Evolutionary conservation across 2,329 filamentous ascomycete species (phyloP), one percentile per base, ranked within the genome.

Genomic region (Cladosporium sp.): DNA sequence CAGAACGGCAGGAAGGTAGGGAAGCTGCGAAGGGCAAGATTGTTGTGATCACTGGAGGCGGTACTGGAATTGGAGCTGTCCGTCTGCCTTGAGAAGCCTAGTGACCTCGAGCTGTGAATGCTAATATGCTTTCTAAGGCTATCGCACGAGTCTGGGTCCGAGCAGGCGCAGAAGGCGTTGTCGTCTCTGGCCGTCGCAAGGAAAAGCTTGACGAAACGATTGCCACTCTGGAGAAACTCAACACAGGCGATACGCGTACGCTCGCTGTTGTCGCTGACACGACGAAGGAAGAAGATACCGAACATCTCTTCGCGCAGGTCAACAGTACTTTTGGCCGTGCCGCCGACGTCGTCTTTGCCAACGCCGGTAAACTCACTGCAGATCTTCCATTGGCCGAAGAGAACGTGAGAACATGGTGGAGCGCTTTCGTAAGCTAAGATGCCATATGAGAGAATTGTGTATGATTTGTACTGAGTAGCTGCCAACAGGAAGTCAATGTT

Each of bases 121-220:
- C 28, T 32, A 10, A 32, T 9, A 4, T 17, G 8, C 15, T 24
- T 13, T 19, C 7, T 3, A 34, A 67, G 65, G 68, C 57, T 17
- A 62, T 66, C 34, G 67, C 65, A 6, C 53, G 60, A 36, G 61
- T 66, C 9, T 68, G 65, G 64, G 65, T 66, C 20, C 59, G 56
- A n/a, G 66, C 66, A 1, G 65, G 62, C 15, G 68, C 66, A 8
- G 60, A 61, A 44, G 63, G 59, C 17, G 64, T 69, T 28, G 62
- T 68, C 15, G 59, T 70, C 34, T 60, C 60, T 1, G 65, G 64
- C 15, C 66, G 66, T 40, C 66, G 62, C 3, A 54, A 58, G 36
- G 62, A 61, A n/a, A 52, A 60, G 42, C 61, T 70, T 1, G 61
- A 64, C 12, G 61, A 61, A 36, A 57, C 62, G 6, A 59, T 61